These are phyloP conservation scores for Fusarium chlamydosporum DNA, from an alignment of 2,329 filamentous ascomycete species.

Conservation along the genomic window DNA sequence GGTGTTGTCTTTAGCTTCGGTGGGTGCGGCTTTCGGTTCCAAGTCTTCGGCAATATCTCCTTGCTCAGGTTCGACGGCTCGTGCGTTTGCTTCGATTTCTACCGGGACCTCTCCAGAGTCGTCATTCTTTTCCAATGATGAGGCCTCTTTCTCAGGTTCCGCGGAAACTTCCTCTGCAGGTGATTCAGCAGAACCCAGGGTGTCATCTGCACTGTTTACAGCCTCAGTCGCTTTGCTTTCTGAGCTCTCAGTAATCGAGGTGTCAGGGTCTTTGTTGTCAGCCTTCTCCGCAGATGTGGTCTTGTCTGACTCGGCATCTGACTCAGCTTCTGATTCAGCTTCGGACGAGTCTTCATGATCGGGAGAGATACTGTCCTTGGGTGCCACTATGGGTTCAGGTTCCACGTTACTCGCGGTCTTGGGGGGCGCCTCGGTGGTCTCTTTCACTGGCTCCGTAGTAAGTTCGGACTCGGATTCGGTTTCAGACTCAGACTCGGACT, in stretches of 20 bases:
- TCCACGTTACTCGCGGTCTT: constrained; percentile 9
- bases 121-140: constrained; percentile 12
- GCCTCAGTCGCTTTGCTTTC: constrained; percentile 1
- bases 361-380: constrained; percentile 6
- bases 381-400: not conserved
- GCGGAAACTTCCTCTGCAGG: constrained; percentile 6
- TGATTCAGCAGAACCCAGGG: constrained; percentile 9
- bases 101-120: constrained; percentile 13
- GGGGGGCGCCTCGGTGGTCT: constrained; percentile 2
- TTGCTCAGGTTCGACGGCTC: constrained; percentile 13
- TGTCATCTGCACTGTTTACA: constrained; percentile 6
- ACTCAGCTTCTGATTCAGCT: constrained; percentile 3
- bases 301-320: constrained; percentile 5
- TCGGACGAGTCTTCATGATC: constrained; percentile 12
- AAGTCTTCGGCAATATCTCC: constrained; percentile 4
- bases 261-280: not conserved
- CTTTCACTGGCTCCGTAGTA: constrained; percentile 7
- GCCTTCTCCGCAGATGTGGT: not conserved
- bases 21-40: constrained; percentile 13
- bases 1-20: constrained; percentile 11
- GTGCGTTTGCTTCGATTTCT: constrained; percentile 11
- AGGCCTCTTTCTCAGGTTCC: constrained; percentile 15
- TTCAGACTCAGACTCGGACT: not conserved
- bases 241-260: not conserved
- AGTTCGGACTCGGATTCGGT: constrained; percentile 7